A percentile compares a stretch with the other conserved stretches of the same genome.
Conservation (phyloP, 208 protist species). For the Trypanosomatidae sp. region DNA sequence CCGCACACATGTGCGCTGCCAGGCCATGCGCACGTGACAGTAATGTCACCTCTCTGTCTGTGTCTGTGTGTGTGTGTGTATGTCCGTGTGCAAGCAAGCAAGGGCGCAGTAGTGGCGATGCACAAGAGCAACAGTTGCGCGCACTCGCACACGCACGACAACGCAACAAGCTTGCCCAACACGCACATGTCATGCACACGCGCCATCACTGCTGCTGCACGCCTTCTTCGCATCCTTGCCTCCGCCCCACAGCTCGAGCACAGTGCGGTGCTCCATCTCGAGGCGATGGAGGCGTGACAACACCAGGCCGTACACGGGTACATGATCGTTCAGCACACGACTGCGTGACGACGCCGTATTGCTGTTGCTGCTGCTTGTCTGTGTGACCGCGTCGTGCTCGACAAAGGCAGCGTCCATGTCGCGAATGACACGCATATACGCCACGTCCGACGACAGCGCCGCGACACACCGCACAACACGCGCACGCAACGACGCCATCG, state of each 20-base stretch:
- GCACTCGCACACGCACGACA: no score
- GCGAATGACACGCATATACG: constrained; percentile 34
- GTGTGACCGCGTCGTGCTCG: neutral
- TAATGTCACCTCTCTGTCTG: no score
- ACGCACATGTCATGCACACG: no score
- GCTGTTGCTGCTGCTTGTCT: neutral
- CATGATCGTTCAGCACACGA: constrained; percentile 30
- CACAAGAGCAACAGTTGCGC: no score
- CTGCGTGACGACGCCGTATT: constrained; percentile 5
- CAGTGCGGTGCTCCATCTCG: constrained; percentile 71
- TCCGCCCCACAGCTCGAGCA: constrained; percentile 63
- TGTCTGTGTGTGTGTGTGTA: no score
- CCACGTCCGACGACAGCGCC: constrained; percentile 21
- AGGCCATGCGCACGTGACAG: no score
- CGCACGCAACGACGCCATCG: constrained; percentile 3
- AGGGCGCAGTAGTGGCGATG: no score
- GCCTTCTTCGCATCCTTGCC: no score
- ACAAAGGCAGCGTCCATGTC: constrained; percentile 31
- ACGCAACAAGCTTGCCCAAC: no score
- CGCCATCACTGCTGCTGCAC: no score
- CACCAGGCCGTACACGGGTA: constrained; percentile 59
- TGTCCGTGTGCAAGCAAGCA: no score
- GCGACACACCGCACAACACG: constrained; percentile 12
- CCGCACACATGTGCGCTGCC: no score
- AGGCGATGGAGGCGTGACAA: constrained; percentile 58